These are phyloP conservation scores for Eucalyptus polyanthemos DNA, from an alignment of 345 rosid species.

Conservation along the genomic window DNA sequence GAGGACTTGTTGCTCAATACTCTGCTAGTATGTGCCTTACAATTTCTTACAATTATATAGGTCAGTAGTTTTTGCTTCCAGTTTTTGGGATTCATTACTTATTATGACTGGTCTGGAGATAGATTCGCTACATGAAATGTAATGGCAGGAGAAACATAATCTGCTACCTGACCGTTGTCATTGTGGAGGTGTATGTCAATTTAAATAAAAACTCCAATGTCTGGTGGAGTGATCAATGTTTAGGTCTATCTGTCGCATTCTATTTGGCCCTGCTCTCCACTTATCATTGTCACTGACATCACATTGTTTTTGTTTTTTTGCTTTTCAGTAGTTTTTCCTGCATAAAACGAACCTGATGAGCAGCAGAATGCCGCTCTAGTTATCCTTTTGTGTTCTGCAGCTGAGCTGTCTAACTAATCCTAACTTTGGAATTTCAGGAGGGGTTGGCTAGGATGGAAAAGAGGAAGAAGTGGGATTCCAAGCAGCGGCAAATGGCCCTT, in stretches of 20 bases:
- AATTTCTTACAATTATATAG: not conserved
- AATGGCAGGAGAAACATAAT: not conserved
- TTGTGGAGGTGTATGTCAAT: not conserved
- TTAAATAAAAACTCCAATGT: not conserved
- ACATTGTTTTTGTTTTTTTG: not conserved
- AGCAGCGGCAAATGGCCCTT: constrained; percentile 50
- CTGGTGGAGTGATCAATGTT: not conserved
- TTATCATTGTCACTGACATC: not conserved
- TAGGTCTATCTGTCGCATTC: not conserved
- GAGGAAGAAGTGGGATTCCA: constrained; percentile 70
- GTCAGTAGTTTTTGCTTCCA: not conserved
- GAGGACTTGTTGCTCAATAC: not conserved
- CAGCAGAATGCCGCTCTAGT: not conserved
- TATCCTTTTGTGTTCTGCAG: not conserved
- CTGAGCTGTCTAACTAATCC: not conserved
- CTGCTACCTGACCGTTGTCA: not conserved
- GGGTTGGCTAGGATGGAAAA: constrained; percentile 92
- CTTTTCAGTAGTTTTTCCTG: not conserved
- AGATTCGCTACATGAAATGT: not conserved
- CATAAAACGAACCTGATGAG: not conserved
- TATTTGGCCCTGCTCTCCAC: not conserved
- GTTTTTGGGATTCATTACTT: not conserved
- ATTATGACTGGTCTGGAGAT: not conserved
- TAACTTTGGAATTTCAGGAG: constrained; percentile 33
- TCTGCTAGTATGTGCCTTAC: not conserved